Percentiles rank a stretch among this genome's conserved stretches.
These are phyloP conservation scores for Tolypocladium ovalisporum DNA, from an alignment of 2,329 filamentous ascomycete species.

Conservation along the genomic window DNA sequence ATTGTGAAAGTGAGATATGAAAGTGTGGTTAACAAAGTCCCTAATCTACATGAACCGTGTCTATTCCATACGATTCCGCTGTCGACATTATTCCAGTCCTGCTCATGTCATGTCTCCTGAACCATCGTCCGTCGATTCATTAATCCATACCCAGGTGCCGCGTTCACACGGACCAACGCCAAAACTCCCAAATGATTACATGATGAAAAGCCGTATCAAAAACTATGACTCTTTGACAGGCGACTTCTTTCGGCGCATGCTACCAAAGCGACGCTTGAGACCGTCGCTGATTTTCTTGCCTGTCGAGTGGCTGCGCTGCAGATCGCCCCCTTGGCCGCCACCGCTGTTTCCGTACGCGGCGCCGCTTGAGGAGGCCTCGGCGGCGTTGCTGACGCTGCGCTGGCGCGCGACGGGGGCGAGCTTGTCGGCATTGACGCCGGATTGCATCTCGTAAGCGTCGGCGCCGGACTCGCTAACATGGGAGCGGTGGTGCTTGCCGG, in stretches of 20 bases:
- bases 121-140: neutral
- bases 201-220: neutral
- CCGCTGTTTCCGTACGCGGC: conserved; percentile 9
- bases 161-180: neutral
- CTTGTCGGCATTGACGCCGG: conserved; percentile 13
- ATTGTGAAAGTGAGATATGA: neutral
- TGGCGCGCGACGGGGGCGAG: conserved; percentile 19
- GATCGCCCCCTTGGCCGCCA: conserved; percentile 9
- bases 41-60: neutral
- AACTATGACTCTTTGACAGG: conserved; percentile 4
- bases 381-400: conserved; percentile 32
- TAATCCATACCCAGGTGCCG: neutral
- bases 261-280: conserved; percentile 42
- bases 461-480: conserved; percentile 13
- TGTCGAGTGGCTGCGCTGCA: conserved; percentile 28
- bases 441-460: conserved; percentile 39
- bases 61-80: neutral
- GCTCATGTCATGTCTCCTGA: neutral
- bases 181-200: neutral
- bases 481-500: conserved; percentile 29
- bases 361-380: conserved; percentile 11
- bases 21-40: neutral
- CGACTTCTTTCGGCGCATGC: conserved; percentile 33
- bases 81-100: no score
- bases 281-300: conserved; percentile 37